A percentile compares a stretch with the other conserved stretches of the same genome.
Evolutionary conservation across 257 asterid genomes (phyloP).

Genomic region (Solanum peruvianum): DNA sequence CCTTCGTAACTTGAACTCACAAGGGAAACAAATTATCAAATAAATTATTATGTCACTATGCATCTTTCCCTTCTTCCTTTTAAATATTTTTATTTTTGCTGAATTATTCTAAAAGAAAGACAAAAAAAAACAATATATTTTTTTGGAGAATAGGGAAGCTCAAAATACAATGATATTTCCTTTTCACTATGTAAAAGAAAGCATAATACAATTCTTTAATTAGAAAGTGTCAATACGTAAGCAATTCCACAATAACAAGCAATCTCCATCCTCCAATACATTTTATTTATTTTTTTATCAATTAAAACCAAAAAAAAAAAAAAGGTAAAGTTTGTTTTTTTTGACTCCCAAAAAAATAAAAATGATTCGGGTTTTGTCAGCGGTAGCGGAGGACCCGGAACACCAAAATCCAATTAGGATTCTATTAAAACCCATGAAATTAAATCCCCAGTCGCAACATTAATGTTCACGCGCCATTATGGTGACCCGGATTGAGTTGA

Average conservation of each 20-base stretch:
- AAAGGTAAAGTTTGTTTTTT: neutral
- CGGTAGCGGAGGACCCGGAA: constrained; percentile 52
- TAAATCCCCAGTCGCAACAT: neutral
- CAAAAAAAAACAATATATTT: neutral
- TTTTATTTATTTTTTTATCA: too few species aligned
- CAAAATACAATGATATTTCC: neutral
- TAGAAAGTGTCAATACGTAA: neutral
- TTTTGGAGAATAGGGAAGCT: neutral
- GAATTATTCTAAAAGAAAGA: neutral
- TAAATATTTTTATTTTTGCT: neutral
- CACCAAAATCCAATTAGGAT: constrained; percentile 10
- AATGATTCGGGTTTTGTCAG: constrained; percentile 27
- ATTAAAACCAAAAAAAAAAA: too few species aligned
- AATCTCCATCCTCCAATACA: neutral
- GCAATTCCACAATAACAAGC: neutral
- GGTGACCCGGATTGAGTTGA: neutral
- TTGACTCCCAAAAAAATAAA: neutral
- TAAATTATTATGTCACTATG: neutral
- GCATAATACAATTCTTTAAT: neutral
- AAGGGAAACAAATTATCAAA: neutral
- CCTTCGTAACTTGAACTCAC: fast-evolving
- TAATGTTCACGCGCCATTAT: neutral
- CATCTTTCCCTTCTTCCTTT: neutral
- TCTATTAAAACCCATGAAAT: neutral
- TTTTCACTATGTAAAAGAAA: neutral